Base-by-base conservation (phyloP, 2,329 filamentous ascomycete genomes). In the Penicillium sp. region DNA sequence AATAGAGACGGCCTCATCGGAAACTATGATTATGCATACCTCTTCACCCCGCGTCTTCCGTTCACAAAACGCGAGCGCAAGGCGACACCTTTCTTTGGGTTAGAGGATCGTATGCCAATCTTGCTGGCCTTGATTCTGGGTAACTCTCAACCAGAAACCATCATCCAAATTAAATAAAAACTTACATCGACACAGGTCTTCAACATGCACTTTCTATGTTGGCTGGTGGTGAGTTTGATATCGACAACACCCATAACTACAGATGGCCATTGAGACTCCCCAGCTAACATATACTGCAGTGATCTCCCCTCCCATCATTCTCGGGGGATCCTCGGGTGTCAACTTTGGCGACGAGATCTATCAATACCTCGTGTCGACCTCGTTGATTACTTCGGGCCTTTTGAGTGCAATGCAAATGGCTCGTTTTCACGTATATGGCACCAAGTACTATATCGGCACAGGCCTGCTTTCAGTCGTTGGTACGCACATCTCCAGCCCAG, bases 1-100 rank as follows among this genome's bases (percentile, higher is more conserved):
- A 38, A 37, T 14, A 87, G 81, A 63, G 84, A 93, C 1, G 93
- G 93, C 13, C 83, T 97, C 28, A 77, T 97, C 58, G 93, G 93
- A 64, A 83, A 87, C 69, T 97, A 97, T 77, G 90, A 97, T 82
- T 97, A 97, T 83, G 90, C 76, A 38, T 95, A 93, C 71, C 87
- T 97, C 43, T 96, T 97, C 82, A 87, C 81, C 25, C 91, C 84
- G 1, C 93, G 91, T 67, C 78, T 97, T 25, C 93, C 93, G 0
- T 97, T 97, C 76, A 87, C 95, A 82, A 87, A 85, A 72, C 86
- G 85, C 74, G 70, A 79, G 8, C 80, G 79, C 16, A 78, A 80
- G 59, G 80, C 83, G n/a, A 84, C 86, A 2, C 89, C 89, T 0
- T 91, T 91, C 76, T 91, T 90, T 68, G 88, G 87, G 6, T 83